Percentiles rank a stretch among this genome's conserved stretches.
phyloP scores from a whole-genome alignment of 805 yeast genomes.

The Metschnikowia chrysomelidarum region DNA sequence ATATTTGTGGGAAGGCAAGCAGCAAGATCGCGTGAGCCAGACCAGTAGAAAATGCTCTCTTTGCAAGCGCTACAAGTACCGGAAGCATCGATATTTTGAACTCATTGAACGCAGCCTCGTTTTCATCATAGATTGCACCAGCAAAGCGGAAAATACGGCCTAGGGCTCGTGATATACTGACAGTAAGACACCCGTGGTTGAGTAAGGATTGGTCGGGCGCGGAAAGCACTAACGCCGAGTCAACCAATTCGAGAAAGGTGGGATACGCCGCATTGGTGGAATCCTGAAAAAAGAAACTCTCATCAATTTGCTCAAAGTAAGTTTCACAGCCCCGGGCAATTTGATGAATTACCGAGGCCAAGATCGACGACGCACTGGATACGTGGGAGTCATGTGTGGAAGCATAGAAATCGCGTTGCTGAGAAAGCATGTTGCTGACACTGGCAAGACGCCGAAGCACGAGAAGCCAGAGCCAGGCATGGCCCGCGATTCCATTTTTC shows the following conservation, averaged over 20 bases:
- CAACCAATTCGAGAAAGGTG: constrained; percentile 1
- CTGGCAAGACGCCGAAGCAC: constrained; percentile 6
- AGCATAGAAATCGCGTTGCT: constrained; percentile 3
- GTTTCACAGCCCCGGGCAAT: constrained; percentile 8
- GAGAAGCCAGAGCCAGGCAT: constrained; percentile 14
- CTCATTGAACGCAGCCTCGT: not conserved
- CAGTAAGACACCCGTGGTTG: constrained; percentile 3
- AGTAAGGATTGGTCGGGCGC: constrained; percentile 1
- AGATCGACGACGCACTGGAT: constrained; percentile 1
- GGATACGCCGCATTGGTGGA: not conserved
- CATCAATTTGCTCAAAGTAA: constrained; percentile 4
- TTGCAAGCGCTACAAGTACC: constrained; percentile 3
- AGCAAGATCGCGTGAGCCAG: constrained; percentile 10
- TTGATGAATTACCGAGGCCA: constrained; percentile 4
- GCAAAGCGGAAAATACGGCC: not conserved
- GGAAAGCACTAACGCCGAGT: not conserved
- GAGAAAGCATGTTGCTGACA: constrained; percentile 3
- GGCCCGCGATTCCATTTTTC: constrained; percentile 4
- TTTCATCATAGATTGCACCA: not conserved
- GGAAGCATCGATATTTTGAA: constrained; percentile 6
- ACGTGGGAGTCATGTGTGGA: constrained; percentile 4
- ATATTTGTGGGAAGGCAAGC: constrained; percentile 4
- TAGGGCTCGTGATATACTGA: constrained; percentile 1
- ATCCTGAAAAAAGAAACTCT: not conserved
- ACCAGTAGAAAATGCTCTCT: constrained; percentile 10